Conservation (phyloP, 73 alveolate genomes). For the Paramecium pentaurelia region DNA sequence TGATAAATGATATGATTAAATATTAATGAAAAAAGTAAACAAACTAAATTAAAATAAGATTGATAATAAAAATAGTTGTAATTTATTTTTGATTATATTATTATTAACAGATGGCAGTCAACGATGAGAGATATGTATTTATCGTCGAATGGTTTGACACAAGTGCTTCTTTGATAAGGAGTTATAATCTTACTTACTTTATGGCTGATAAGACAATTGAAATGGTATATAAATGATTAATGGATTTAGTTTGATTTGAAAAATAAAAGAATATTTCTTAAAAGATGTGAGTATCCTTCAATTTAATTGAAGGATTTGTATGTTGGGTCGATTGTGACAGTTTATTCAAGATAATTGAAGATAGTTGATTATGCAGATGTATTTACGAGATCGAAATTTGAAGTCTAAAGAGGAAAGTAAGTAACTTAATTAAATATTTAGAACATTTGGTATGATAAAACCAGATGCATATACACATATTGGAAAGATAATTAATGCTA, state of each 20-base stretch:
- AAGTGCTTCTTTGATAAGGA: slow-evolving; percentile 84
- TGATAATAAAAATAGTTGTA: too few species aligned
- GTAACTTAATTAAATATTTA: background rate
- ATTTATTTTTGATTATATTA: background rate
- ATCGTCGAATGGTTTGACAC: slow-evolving; percentile 93
- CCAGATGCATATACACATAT: slow-evolving; percentile 94
- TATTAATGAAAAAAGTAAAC: background rate
- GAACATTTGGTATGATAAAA: slow-evolving; percentile 95
- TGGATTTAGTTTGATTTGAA: slow-evolving; percentile 82
- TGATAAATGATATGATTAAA: background rate
- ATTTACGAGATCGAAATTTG: slow-evolving; percentile 85
- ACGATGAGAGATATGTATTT: slow-evolving; percentile 87
- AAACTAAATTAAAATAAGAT: background rate
- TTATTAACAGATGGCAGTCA: slow-evolving; percentile 13
- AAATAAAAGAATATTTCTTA: slow-evolving; percentile 84
- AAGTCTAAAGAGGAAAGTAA: slow-evolving; percentile 67
- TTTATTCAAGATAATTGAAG: slow-evolving; percentile 91
- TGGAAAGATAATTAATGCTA: slow-evolving; percentile 86
- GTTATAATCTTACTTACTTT: slow-evolving; percentile 85
- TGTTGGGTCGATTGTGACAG: slow-evolving; percentile 87
- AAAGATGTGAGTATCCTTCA: slow-evolving; percentile 83
- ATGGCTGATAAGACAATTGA: slow-evolving; percentile 92
- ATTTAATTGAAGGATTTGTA: slow-evolving; percentile 81
- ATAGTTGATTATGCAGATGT: slow-evolving; percentile 93
- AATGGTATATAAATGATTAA: slow-evolving; percentile 64